Percentiles rank a stretch among this genome's conserved stretches.
phyloP scores from a whole-genome alignment of 2,329 filamentous ascomycete species.

The Colletotrichum sp. region DNA sequence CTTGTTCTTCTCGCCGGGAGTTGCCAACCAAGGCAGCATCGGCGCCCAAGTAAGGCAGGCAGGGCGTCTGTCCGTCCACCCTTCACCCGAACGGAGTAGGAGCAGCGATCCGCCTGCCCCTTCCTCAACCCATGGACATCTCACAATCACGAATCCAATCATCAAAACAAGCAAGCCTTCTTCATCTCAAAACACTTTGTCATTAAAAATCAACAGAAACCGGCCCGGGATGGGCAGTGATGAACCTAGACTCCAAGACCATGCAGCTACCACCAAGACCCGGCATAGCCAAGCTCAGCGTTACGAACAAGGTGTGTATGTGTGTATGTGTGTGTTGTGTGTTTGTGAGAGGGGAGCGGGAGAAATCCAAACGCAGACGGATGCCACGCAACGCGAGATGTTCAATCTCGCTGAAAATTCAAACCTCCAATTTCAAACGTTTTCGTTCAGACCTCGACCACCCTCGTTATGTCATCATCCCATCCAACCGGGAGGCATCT shows the following conservation, averaged over 20 bases:
- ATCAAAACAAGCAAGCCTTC: neutral
- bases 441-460: neutral
- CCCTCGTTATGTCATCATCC: neutral
- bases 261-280: neutral
- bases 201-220: neutral
- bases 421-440: neutral
- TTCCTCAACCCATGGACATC: neutral
- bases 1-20: neutral
- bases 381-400: neutral
- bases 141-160: neutral
- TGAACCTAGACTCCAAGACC: neutral
- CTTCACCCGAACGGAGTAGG: too few relatives aligned
- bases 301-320: neutral
- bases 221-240: neutral
- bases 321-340: neutral
- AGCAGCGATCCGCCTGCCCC: too few relatives aligned
- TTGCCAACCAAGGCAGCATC: neutral
- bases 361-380: neutral
- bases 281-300: neutral
- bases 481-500: neutral
- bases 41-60: neutral
- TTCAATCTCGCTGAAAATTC: neutral
- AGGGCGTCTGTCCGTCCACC: too few relatives aligned
- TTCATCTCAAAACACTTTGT: neutral
- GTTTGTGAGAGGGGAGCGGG: neutral